Evolutionary conservation across 768 basidiomycete species (phyloP).

Genomic region (Boletales sp.): DNA sequence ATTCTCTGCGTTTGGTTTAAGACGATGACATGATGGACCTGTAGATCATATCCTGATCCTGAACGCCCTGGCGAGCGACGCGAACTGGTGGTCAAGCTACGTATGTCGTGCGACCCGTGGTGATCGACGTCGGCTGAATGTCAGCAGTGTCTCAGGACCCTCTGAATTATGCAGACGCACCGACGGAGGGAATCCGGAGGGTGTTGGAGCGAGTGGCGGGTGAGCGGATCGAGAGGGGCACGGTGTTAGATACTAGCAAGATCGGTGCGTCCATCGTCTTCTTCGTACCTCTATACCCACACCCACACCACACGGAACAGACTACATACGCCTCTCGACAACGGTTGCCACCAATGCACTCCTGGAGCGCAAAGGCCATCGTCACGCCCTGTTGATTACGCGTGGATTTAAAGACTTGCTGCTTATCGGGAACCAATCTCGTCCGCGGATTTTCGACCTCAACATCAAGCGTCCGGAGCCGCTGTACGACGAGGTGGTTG

Average conservation of each 20-base stretch:
- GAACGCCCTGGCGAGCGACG: slow-evolving; percentile 55
- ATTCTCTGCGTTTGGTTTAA: background rate
- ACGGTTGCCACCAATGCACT: slow-evolving; percentile 97
- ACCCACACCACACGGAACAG: slow-evolving; percentile 35
- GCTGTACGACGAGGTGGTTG: slow-evolving; percentile 64
- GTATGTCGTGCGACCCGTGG: slow-evolving; percentile 38
- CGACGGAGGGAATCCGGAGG: slow-evolving; percentile 89
- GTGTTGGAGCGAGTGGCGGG: slow-evolving; percentile 78
- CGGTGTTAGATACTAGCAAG: slow-evolving; percentile 68
- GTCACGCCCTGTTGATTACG: slow-evolving; percentile 88
- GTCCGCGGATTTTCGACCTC: slow-evolving; percentile 92
- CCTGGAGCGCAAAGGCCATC: slow-evolving; percentile 90
- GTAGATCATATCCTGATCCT: slow-evolving; percentile 73
- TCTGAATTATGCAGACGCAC: slow-evolving; percentile 84
- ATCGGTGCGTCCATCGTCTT: slow-evolving; percentile 49
- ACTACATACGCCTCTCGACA: slow-evolving; percentile 88
- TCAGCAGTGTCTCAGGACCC: slow-evolving; percentile 82
- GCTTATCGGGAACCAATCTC: slow-evolving; percentile 90
- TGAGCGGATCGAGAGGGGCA: slow-evolving; percentile 61
- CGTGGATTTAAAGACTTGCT: slow-evolving; percentile 90
- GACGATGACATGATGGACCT: too few relatives aligned
- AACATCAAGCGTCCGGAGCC: slow-evolving; percentile 78
- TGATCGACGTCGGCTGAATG: background rate
- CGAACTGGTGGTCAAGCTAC: slow-evolving; percentile 87
- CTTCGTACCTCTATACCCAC: background rate